Percentiles rank a stretch among this genome's conserved stretches.
These are phyloP conservation scores for Hypholoma fasciculare DNA, from an alignment of 768 basidiomycete species.

Conservation along the genomic window DNA sequence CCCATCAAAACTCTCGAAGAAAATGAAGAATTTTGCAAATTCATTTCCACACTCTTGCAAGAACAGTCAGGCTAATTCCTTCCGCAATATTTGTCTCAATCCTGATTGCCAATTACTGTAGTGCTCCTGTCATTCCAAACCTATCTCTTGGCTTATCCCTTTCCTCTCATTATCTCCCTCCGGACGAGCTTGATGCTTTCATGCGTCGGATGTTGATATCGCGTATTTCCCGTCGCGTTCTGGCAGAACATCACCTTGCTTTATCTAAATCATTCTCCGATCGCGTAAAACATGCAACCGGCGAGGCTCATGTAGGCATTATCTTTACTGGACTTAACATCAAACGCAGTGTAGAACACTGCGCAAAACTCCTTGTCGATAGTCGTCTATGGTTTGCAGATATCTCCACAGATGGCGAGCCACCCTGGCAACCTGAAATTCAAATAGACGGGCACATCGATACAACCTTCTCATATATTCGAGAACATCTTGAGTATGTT, in stretches of 20 bases:
- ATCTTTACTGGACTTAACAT: constrained; percentile 78
- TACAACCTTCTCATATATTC: constrained; percentile 78
- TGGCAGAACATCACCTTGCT: constrained; percentile 88
- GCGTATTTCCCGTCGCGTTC: constrained; percentile 84
- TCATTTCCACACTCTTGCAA: constrained; percentile 60
- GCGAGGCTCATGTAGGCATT: constrained; percentile 76
- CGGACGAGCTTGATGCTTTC: constrained; percentile 81
- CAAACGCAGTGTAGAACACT: constrained; percentile 69
- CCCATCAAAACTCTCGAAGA: constrained; percentile 69
- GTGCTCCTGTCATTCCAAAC: constrained; percentile 78
- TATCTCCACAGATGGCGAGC: constrained; percentile 22
- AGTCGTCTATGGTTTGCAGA: constrained; percentile 47
- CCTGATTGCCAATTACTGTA: constrained; percentile 24
- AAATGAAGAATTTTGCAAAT: constrained; percentile 78
- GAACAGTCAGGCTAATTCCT: constrained; percentile 64
- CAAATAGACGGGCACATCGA: constrained; percentile 71
- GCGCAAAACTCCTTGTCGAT: constrained; percentile 53
- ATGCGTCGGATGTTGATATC: constrained; percentile 92
- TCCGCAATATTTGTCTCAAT: neutral
- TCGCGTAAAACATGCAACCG: constrained; percentile 27
- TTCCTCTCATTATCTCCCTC: constrained; percentile 76
- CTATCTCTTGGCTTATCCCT: constrained; percentile 81
- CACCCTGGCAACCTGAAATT: constrained; percentile 56
- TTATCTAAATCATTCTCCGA: constrained; percentile 61
- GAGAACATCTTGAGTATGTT: constrained; percentile 81